Percentiles rank a stretch among this genome's conserved stretches.
These are phyloP conservation scores for Pseudozyma flocculosa DNA, from an alignment of 1,284 basidiomycete species.

Conservation along the genomic window DNA sequence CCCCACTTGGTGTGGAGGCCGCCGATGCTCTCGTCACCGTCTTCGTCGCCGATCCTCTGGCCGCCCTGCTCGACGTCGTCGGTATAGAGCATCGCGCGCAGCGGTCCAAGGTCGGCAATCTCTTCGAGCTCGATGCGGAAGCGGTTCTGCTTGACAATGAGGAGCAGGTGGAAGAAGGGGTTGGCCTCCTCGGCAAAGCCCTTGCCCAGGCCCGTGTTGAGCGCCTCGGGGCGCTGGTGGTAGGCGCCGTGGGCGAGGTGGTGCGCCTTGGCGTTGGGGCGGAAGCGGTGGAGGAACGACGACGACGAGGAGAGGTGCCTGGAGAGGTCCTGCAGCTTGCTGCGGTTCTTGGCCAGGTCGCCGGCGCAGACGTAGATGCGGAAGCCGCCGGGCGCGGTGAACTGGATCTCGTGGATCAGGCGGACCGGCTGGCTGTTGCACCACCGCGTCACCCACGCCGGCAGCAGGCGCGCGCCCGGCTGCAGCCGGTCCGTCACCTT, in stretches of 20 bases:
- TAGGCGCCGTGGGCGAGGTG: conserved; percentile 25
- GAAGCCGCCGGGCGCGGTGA: conserved; percentile 68
- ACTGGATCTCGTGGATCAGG: conserved; percentile 69
- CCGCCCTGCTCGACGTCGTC: conserved; percentile 62
- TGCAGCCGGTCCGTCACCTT: conserved; percentile 36
- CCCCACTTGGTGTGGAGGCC: conserved; percentile 65
- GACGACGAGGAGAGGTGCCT: conserved; percentile 26
- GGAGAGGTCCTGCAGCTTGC: conserved; percentile 27
- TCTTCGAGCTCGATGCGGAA: conserved; percentile 55
- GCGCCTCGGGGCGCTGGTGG: conserved; percentile 26
- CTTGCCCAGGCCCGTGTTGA: conserved; percentile 45
- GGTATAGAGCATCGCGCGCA: conserved; percentile 60
- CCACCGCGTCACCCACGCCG: conserved; percentile 66
- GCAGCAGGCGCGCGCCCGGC: conserved; percentile 38
- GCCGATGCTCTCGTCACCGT: conserved; percentile 40
- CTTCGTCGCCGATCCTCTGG: conserved; percentile 58
- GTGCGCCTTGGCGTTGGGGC: conserved; percentile 27
- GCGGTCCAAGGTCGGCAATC: conserved; percentile 49
- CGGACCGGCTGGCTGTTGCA: conserved; percentile 68
- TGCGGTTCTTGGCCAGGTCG: conserved; percentile 57
- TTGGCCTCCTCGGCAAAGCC: conserved; percentile 49
- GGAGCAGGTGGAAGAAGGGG: conserved; percentile 55
- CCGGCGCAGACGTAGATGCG: conserved; percentile 72
- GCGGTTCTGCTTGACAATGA: conserved; percentile 48
- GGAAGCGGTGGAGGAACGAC: conserved; percentile 50